phyloP scores from a whole-genome alignment of 805 yeast species.

The Candida bentonensis region DNA sequence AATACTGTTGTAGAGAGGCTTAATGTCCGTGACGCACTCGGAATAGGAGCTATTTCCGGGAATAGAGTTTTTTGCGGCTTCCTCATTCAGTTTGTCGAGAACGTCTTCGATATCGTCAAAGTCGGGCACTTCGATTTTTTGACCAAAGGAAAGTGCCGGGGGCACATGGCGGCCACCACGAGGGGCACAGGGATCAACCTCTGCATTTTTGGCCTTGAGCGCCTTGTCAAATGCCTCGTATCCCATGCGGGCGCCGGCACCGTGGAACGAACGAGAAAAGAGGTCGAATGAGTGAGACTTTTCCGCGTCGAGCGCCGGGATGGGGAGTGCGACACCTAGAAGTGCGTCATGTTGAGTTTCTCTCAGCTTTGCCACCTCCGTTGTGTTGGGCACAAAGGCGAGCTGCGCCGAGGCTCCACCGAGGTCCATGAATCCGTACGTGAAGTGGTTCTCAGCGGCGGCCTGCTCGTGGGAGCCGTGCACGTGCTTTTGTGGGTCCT shows the following conservation, averaged over 20 bases:
- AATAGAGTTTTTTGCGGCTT: background rate
- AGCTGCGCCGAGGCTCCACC: slow-evolving; percentile 58
- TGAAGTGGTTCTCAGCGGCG: slow-evolving; percentile 22
- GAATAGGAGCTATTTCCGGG: background rate
- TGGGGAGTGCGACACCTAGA: slow-evolving; percentile 17
- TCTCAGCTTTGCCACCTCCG: slow-evolving; percentile 30
- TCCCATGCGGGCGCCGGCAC: slow-evolving; percentile 48
- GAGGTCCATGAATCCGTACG: slow-evolving; percentile 48
- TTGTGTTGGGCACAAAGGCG: slow-evolving; percentile 42
- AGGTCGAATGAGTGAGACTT: slow-evolving; percentile 24
- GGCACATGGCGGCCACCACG: background rate
- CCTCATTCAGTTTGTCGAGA: background rate
- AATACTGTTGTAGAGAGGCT: slow-evolving; percentile 24
- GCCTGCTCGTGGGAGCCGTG: slow-evolving; percentile 22
- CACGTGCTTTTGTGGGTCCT: slow-evolving; percentile 22
- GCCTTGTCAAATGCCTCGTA: slow-evolving; percentile 30
- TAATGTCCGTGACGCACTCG: background rate
- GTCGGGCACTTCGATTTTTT: background rate
- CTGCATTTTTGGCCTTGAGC: slow-evolving; percentile 17
- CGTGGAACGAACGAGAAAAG: slow-evolving; percentile 42
- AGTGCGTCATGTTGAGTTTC: slow-evolving; percentile 33
- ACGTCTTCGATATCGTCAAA: background rate
- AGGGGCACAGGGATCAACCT: background rate
- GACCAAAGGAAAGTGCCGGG: background rate
- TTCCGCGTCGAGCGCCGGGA: slow-evolving; percentile 5